Evolutionary conservation across 371 early-diverging fungal species (phyloP).

Genomic region (Amoeboaphelidium occidentale): DNA sequence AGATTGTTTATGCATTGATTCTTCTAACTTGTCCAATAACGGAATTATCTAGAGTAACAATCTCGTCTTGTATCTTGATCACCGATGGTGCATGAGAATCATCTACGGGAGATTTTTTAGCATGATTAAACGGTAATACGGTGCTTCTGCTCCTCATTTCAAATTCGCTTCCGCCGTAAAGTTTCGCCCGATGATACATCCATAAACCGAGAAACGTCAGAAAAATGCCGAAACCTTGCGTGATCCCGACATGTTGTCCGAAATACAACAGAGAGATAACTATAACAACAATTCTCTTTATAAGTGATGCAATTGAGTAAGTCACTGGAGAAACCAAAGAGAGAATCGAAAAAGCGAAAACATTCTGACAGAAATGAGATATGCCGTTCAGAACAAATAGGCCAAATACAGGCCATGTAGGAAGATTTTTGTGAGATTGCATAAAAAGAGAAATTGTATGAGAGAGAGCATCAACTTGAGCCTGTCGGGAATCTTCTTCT

Average conservation of each 20-base stretch:
- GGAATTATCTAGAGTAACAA: no score
- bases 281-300: constrained; percentile 75
- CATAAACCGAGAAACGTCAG: constrained; percentile 59
- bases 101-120: no score
- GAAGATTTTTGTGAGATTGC: neutral
- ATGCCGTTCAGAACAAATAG: constrained; percentile 49
- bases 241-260: constrained; percentile 29
- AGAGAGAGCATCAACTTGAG: neutral
- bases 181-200: constrained; percentile 54
- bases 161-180: no score
- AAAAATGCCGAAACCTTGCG: constrained; percentile 43
- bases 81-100: no score
- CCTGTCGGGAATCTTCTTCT: neutral
- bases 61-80: no score
- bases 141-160: no score
- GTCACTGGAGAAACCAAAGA: constrained; percentile 55
- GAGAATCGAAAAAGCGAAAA: constrained; percentile 53
- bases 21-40: no score
- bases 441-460: neutral
- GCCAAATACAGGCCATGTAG: constrained; percentile 5
- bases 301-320: constrained; percentile 56
- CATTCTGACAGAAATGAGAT: constrained; percentile 48
- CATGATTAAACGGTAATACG: no score
- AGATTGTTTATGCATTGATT: no score
- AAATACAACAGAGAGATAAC: constrained; percentile 59